These are phyloP conservation scores for Pseudonectria buxi DNA, from an alignment of 2,329 filamentous ascomycete genomes.

Conservation along the genomic window DNA sequence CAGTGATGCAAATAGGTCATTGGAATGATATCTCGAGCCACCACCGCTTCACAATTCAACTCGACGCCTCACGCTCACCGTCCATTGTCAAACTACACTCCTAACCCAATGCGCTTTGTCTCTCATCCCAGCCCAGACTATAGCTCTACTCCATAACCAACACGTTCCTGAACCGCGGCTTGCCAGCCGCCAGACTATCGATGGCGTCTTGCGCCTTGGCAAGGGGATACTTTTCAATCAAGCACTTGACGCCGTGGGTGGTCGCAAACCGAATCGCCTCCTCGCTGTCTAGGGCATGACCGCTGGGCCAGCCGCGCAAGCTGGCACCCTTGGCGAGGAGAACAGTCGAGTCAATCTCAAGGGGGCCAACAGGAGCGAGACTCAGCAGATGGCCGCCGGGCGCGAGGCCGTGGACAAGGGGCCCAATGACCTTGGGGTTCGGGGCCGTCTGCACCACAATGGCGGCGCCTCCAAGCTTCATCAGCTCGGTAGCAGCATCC, in stretches of 20 bases:
- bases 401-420: conserved; percentile 47
- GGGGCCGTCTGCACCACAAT: conserved; percentile 59
- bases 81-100: too few species aligned
- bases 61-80: too few species aligned
- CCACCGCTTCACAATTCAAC: too few species aligned
- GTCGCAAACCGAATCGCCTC: conserved; percentile 61
- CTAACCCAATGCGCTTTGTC: too few species aligned
- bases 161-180: conserved; percentile 40
- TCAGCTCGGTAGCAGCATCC: conserved; percentile 42
- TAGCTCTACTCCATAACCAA: conserved; percentile 31
- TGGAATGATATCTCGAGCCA: too few species aligned
- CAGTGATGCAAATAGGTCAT: too few species aligned
- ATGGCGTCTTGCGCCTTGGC: conserved; percentile 40
- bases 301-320: conserved; percentile 58
- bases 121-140: too few species aligned
- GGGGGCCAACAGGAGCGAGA: conserved; percentile 44
- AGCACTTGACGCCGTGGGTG: conserved; percentile 54
- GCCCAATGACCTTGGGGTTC: conserved; percentile 46
- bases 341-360: conserved; percentile 36
- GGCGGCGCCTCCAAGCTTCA: conserved; percentile 53
- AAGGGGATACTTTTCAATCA: conserved; percentile 59
- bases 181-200: conserved; percentile 33
- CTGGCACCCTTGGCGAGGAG: conserved; percentile 47
- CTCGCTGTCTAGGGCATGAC: conserved; percentile 55
- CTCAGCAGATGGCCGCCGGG: conserved; percentile 52